Percentiles rank a stretch among this genome's conserved stretches.
These are phyloP conservation scores for Penicillium sp. DNA, from an alignment of 2,329 filamentous ascomycete genomes.

Conservation along the genomic window DNA sequence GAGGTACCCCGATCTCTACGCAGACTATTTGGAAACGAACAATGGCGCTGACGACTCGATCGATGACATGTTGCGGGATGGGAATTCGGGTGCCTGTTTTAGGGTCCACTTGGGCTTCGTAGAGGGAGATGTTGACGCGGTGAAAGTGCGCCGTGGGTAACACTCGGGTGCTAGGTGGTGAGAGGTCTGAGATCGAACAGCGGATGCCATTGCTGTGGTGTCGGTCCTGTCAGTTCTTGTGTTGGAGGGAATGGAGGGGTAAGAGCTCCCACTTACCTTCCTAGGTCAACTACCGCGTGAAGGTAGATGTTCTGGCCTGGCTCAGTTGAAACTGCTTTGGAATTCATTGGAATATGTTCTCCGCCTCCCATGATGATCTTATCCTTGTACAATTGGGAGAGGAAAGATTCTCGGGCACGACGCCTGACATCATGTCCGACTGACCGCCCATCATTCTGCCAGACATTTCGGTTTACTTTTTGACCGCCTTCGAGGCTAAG, in stretches of 20 bases:
- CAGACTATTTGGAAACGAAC: slow-evolving; percentile 72
- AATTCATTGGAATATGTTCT: not conserved
- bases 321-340: not conserved
- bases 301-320: slow-evolving; percentile 20
- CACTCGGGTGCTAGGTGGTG: slow-evolving; percentile 69
- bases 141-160: slow-evolving; percentile 76
- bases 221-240: slow-evolving; percentile 3
- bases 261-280: slow-evolving; percentile 33
- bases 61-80: slow-evolving; percentile 62
- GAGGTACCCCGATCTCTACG: slow-evolving; percentile 64
- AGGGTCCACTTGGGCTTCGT: slow-evolving; percentile 65
- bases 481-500: not conserved
- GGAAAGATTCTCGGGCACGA: not conserved
- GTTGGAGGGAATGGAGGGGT: not conserved
- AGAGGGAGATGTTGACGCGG: slow-evolving; percentile 78
- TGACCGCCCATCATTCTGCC: slow-evolving; percentile 3
- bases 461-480: not conserved
- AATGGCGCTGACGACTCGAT: slow-evolving; percentile 65
- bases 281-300: slow-evolving; percentile 40
- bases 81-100: slow-evolving; percentile 48
- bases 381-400: not conserved
- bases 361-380: slow-evolving; percentile 9
- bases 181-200: slow-evolving; percentile 81
- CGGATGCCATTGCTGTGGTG: slow-evolving; percentile 75
- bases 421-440: slow-evolving; percentile 6